These are phyloP conservation scores for Rhodotorula sp. DNA, from an alignment of 1,284 basidiomycete genomes.

Conservation along the genomic window DNA sequence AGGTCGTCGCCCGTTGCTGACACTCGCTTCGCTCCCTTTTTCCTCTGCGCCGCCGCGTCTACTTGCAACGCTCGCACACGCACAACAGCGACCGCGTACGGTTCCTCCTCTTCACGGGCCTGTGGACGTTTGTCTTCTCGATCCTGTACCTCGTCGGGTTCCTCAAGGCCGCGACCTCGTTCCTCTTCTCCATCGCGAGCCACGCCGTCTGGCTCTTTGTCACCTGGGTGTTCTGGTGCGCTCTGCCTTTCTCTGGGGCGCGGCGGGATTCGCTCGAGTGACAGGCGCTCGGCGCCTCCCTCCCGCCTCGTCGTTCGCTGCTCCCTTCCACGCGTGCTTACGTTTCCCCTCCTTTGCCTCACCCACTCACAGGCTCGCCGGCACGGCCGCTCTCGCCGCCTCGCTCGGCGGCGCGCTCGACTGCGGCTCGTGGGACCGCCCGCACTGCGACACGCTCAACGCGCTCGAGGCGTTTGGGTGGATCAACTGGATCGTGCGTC, in stretches of 20 bases:
- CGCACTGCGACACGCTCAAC: slow-evolving; percentile 42
- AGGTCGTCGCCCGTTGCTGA: not conserved
- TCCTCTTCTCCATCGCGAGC: slow-evolving; percentile 44
- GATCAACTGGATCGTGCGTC: slow-evolving; percentile 43
- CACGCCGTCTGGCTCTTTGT: slow-evolving; percentile 39
- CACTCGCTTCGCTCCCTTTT: not conserved
- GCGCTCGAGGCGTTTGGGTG: slow-evolving; percentile 44
- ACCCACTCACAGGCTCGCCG: slow-evolving; percentile 35
- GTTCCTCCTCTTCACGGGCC: slow-evolving; percentile 42
- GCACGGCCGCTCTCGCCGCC: slow-evolving; percentile 39
- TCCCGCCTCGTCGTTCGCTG: not conserved
- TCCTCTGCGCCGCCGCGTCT: not conserved
- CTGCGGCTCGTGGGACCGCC: slow-evolving; percentile 21
- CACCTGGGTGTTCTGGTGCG: slow-evolving; percentile 45
- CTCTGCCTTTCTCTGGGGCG: not conserved
- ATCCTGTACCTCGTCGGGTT: slow-evolving; percentile 41
- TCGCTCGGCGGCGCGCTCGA: slow-evolving; percentile 32
- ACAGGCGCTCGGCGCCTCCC: not conserved
- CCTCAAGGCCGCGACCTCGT: slow-evolving; percentile 33
- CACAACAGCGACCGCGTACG: slow-evolving; percentile 20
- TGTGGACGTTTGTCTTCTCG: slow-evolving; percentile 43
- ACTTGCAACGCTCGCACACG: too few species aligned
- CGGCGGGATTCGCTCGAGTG: not conserved
- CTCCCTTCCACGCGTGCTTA: not conserved
- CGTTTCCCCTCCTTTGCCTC: not conserved